Evolutionary conservation across 1,284 basidiomycete genomes (phyloP).

Genomic region (Cryptococcus sp.): DNA sequence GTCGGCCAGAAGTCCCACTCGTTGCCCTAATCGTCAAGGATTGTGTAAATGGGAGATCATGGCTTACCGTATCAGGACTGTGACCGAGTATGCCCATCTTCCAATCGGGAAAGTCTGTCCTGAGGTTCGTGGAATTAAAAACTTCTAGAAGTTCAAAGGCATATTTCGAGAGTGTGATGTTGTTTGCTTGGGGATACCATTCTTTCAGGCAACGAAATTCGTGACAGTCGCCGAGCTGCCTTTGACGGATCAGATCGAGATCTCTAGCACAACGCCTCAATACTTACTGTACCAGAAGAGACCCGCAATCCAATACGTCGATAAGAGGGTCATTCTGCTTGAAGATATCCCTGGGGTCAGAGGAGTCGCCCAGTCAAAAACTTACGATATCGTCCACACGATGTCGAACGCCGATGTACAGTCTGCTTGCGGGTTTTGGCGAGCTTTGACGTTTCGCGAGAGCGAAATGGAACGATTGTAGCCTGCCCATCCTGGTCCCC

Average conservation of each 20-base stretch:
- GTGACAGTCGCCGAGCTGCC: conserved; percentile 47
- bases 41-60: background rate
- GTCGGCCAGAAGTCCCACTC: conserved; percentile 48
- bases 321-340: conserved; percentile 39
- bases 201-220: conserved; percentile 37
- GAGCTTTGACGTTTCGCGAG: conserved; percentile 37
- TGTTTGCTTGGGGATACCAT: conserved; percentile 46
- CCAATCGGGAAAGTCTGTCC: conserved; percentile 30
- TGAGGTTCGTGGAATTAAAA: conserved; percentile 38
- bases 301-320: conserved; percentile 41
- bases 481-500: conserved; percentile 46
- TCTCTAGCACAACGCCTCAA: no score
- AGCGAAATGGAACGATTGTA: conserved; percentile 38
- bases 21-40: conserved; percentile 19
- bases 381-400: conserved; percentile 44
- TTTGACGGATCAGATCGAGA: conserved; percentile 3
- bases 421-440: conserved; percentile 14
- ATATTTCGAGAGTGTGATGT: conserved; percentile 49
- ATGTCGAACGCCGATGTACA: conserved; percentile 25
- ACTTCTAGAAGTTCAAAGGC: conserved; percentile 46
- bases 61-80: conserved; percentile 41
- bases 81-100: conserved; percentile 46
- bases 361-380: conserved; percentile 2
- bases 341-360: conserved; percentile 37
- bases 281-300: conserved; percentile 44